A percentile compares a stretch with the other conserved stretches of the same genome.
Evolutionary conservation across 2,329 filamentous ascomycete species (phyloP).

Genomic region (Talaromyces sp.): DNA sequence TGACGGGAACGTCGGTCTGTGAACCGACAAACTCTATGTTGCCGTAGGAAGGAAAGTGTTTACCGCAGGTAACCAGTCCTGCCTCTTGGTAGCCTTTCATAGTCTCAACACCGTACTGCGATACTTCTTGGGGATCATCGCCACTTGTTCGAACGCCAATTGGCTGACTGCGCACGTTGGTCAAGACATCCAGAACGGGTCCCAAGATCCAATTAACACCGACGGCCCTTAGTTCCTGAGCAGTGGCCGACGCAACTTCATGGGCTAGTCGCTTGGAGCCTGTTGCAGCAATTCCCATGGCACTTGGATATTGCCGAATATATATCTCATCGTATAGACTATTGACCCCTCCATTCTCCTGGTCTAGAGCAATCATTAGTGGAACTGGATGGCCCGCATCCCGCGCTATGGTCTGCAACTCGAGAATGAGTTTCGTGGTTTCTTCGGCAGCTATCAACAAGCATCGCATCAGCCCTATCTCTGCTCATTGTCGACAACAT

Average conservation of each 20-base stretch:
- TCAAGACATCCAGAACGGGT: constrained; percentile 88
- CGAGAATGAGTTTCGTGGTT: constrained; percentile 79
- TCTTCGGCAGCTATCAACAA: constrained; percentile 73
- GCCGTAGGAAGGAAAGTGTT: constrained; percentile 94
- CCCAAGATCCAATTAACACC: constrained; percentile 95
- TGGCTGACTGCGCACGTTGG: constrained; percentile 86
- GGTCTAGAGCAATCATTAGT: constrained; percentile 84
- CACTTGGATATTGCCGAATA: constrained; percentile 92
- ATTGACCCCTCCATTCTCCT: constrained; percentile 97
- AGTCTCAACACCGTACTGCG: constrained; percentile 82
- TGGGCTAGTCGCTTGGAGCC: constrained; percentile 81
- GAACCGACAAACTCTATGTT: constrained; percentile 92
- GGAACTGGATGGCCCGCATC: constrained; percentile 86
- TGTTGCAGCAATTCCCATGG: constrained; percentile 94
- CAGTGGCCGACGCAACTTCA: constrained; percentile 87
- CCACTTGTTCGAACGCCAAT: constrained; percentile 84
- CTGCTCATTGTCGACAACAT: neutral
- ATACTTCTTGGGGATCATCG: constrained; percentile 92
- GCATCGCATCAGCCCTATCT: constrained; percentile 18
- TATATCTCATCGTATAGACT: constrained; percentile 94
- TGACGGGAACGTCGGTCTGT: constrained; percentile 86
- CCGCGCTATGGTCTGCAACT: constrained; percentile 87
- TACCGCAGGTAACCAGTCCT: constrained; percentile 83
- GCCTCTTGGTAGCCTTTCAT: constrained; percentile 92
- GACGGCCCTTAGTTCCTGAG: constrained; percentile 84